Evolutionary conservation across 2,329 filamentous ascomycete species (phyloP), one percentile per base, ranked within the genome.

Genomic region (Microdochium nivale): DNA sequence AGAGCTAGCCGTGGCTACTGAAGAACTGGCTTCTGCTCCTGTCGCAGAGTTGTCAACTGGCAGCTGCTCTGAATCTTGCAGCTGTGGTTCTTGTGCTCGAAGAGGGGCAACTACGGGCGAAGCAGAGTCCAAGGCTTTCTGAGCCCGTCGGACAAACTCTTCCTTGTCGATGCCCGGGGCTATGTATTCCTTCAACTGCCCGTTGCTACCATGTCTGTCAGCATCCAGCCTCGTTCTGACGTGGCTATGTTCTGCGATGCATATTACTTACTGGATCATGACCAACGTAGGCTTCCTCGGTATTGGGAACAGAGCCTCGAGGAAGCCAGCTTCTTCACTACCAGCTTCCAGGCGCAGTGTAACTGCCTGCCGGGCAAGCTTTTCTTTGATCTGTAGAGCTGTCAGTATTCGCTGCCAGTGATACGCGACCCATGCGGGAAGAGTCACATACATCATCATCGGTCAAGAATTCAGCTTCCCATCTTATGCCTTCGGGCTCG

Each of bases 251-350:
- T 9, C 8, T n/a, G 27, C 50, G 4, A 14, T 27, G 11, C 4
- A 46, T 9, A 10, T 16, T 9, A 63, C 77, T 50, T 71, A 86
- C 80, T 84, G 82, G 59, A 96, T 91, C 21, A 95, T 74, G 16
- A 96, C 78, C 9, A 96, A 70, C 1, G 87, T 87, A 0, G 92
- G 91, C n/a, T 83, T 82, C 58, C 82, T 82, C 1, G 81, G 79
- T n/a, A 96, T 73, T 0, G 89, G 88, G 60, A 89, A 95, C 61
- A 96, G 88, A 47, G 88, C 88, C 10, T 84, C 80, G 14, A 97
- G 75, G 61, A 90, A 95, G 5, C 80, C 83, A 10, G 90, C 90
- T 71, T 96, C 90, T 57, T 87, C 80, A 2, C 87, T 90, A 23
- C 85, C 88, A 19, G 84, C 82, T 32, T 76, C 69, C 23, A 96